A percentile compares a stretch with the other conserved stretches of the same genome.
phyloP scores from a whole-genome alignment of 768 basidiomycete genomes.

The Vararia minispora region DNA sequence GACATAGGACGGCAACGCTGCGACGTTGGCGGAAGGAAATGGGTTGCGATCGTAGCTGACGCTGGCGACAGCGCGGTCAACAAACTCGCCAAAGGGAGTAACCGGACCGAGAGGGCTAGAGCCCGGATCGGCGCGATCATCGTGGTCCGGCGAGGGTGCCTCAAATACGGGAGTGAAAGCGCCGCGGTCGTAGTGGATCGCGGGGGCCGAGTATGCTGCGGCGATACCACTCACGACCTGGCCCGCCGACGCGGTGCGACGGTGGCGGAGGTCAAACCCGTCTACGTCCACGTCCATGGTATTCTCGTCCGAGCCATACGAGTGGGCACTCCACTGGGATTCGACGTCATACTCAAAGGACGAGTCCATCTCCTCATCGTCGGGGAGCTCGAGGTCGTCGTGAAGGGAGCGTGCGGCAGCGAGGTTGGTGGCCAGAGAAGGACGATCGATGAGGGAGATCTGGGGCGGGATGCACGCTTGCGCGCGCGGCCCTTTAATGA shows the following conservation, averaged over 20 bases:
- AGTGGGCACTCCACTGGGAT: constrained; percentile 26
- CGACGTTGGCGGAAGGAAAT: constrained; percentile 4
- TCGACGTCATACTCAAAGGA: constrained; percentile 28
- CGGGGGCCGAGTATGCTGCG: background rate
- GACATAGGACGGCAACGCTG: constrained; percentile 6
- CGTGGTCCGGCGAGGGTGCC: constrained; percentile 48
- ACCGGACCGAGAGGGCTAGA: constrained; percentile 67
- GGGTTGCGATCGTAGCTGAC: constrained; percentile 5
- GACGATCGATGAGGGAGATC: constrained; percentile 19
- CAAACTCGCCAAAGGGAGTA: constrained; percentile 68
- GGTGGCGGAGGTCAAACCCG: constrained; percentile 7
- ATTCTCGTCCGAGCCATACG: constrained; percentile 18
- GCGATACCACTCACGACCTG: background rate
- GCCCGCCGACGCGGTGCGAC: constrained; percentile 1
- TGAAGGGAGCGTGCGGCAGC: constrained; percentile 9
- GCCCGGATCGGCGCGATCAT: constrained; percentile 35
- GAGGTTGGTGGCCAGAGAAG: constrained; percentile 5
- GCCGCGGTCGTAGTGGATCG: constrained; percentile 22
- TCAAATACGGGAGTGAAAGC: constrained; percentile 56
- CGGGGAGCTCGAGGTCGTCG: constrained; percentile 23
- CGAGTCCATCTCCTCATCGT: constrained; percentile 35
- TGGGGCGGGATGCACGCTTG: constrained; percentile 80
- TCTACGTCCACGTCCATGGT: constrained; percentile 22
- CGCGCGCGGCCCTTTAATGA: constrained; percentile 80
- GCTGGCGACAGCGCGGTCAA: constrained; percentile 59